Evolutionary conservation across 1,284 basidiomycete species (phyloP).

Genomic region (Ceratobasidium sp.): DNA sequence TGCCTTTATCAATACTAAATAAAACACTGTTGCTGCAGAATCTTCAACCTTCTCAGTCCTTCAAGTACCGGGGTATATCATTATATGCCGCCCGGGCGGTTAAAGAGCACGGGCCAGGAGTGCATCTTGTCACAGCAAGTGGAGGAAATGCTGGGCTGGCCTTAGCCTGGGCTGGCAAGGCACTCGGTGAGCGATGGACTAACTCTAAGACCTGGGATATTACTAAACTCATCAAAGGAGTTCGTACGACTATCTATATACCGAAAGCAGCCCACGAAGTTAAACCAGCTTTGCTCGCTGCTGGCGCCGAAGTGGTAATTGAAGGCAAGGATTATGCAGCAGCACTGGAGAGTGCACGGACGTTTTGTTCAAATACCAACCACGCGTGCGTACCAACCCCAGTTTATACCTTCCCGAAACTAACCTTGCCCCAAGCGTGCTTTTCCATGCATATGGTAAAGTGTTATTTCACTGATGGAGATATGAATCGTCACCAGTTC

Average conservation of each 20-base stretch:
- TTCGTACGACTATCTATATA: conserved; percentile 24
- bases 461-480: not conserved
- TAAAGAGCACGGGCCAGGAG: conserved; percentile 57
- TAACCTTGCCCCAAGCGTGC: conserved; percentile 54
- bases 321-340: conserved; percentile 65
- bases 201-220: not conserved
- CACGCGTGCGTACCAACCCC: conserved; percentile 60
- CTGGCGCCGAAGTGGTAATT: conserved; percentile 63
- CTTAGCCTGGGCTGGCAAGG: conserved; percentile 65
- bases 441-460: conserved; percentile 65
- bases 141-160: conserved; percentile 77
- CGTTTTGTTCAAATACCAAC: conserved; percentile 54
- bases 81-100: conserved; percentile 63
- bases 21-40: conserved; percentile 55
- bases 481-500: not conserved
- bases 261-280: conserved; percentile 18
- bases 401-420: not conserved
- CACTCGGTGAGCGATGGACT: conserved; percentile 61
- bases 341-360: conserved; percentile 59
- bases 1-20: too few relatives aligned
- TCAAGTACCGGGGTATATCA: conserved; percentile 76
- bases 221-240: conserved; percentile 47
- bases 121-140: conserved; percentile 72
- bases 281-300: conserved; percentile 56
- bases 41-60: conserved; percentile 73